Evolutionary conservation across 2,329 filamentous ascomycete species (phyloP), one percentile per base, ranked within the genome.

Genomic region (Claviceps sp.): DNA sequence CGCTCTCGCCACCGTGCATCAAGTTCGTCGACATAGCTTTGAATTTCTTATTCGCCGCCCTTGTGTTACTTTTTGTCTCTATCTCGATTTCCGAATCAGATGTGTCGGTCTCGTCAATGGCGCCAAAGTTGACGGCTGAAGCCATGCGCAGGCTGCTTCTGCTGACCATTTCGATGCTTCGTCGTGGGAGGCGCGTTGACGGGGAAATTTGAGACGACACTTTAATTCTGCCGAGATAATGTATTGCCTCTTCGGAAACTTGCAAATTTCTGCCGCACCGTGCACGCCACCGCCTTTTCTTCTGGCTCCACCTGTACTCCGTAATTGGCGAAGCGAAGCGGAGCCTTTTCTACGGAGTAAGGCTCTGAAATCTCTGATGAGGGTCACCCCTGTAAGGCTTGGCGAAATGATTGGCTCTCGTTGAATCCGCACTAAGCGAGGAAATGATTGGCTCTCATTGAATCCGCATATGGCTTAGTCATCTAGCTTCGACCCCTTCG

Each of bases 81-180:
- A 86, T 82, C 66, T 91, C 86, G 50, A 88, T 76, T 56, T 85
- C 83, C 55, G 86, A 84, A 59, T 93, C 84, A 40, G 74, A 77
- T 54, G 68, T 71, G 55, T 82, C 79, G 64, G 77, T 79, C 57
- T 83, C 79, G 62, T 83, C 74, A 58, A 83, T 68, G 47, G 69
- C 77, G 13, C 74, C 72, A 53, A 77, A 68, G 58, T 82, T 74
- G 58, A 74, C 74, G 46, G 71, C 71, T 16, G 81, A 66, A 9
- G 77, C 77, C 62, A 74, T 65, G 64, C 74, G 76, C 50, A 80
- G 66, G 57, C 74, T 77, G 61, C 71, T 70, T 62, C 69, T 72
- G 23, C 64, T 66, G 48, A 69, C 70, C 70, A 72, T 72, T 40
- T 52, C 45, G 26, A n/a, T 14, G 40, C 45, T 20, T 43, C 29